Conservation (phyloP, 495 filamentous ascomycete genomes). For the Aspergillus carlsbadensis region DNA sequence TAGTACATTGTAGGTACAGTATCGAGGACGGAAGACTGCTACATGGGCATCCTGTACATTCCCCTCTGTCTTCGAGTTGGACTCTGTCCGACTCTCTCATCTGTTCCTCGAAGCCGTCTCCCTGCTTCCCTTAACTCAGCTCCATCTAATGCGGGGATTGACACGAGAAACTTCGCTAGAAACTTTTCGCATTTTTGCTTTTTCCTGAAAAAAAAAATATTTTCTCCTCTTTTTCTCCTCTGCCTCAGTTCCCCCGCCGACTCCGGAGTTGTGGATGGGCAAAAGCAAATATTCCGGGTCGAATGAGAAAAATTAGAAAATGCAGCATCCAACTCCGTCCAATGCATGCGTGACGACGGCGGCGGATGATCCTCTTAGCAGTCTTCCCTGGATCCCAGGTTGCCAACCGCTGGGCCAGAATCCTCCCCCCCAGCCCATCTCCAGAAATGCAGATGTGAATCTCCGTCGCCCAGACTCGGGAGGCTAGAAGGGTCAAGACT, state of each 20-base stretch:
- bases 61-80: background rate
- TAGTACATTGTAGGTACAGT: too few relatives aligned
- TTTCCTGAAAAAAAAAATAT: background rate
- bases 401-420: slow-evolving; percentile 14
- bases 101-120: too few relatives aligned
- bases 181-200: slow-evolving; percentile 3
- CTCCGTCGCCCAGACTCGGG: background rate
- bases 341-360: slow-evolving; percentile 19
- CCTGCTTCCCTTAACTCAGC: background rate
- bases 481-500: background rate
- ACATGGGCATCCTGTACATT: too few relatives aligned
- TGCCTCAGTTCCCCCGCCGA: slow-evolving; percentile 5
- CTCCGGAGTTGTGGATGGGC: slow-evolving; percentile 11
- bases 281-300: slow-evolving; percentile 11
- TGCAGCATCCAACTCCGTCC: slow-evolving; percentile 10
- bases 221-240: background rate
- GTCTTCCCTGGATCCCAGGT: slow-evolving; percentile 15
- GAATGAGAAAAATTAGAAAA: slow-evolving; percentile 4
- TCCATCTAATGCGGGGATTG: slow-evolving; percentile 17
- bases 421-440: background rate
- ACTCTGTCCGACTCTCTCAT: background rate
- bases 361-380: slow-evolving; percentile 23
- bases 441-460: background rate
- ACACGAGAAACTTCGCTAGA: slow-evolving; percentile 12
- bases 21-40: too few relatives aligned